A percentile compares a stretch with the other conserved stretches of the same genome.
Evolutionary conservation across 768 basidiomycete genomes (phyloP).

Genomic region (Hypholoma sublateritium): DNA sequence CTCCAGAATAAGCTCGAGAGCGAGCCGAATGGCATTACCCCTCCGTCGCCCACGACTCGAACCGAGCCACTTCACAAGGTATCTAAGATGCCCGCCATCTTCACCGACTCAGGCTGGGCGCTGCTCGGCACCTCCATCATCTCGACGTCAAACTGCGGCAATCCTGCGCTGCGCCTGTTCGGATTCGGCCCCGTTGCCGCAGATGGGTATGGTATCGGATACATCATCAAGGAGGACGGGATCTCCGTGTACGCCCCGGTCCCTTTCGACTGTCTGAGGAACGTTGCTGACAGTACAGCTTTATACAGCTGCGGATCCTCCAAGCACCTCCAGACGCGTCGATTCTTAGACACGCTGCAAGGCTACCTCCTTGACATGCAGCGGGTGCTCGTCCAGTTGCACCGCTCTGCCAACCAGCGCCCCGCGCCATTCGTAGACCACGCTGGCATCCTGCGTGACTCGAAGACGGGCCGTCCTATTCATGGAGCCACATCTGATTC

Average conservation of each 20-base stretch:
- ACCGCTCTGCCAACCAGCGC: slow-evolving; percentile 83
- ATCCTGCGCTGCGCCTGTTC: slow-evolving; percentile 88
- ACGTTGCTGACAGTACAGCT: background rate
- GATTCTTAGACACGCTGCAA: slow-evolving; percentile 85
- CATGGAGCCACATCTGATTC: slow-evolving; percentile 44
- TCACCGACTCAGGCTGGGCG: slow-evolving; percentile 85
- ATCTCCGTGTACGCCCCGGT: slow-evolving; percentile 62
- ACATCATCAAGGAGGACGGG: slow-evolving; percentile 97
- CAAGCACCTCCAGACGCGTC: slow-evolving; percentile 91
- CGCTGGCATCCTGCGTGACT: slow-evolving; percentile 68
- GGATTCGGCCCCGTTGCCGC: slow-evolving; percentile 96
- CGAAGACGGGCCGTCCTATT: slow-evolving; percentile 74
- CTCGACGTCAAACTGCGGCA: slow-evolving; percentile 96
- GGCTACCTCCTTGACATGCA: slow-evolving; percentile 83
- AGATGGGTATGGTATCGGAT: slow-evolving; percentile 95
- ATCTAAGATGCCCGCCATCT: slow-evolving; percentile 69
- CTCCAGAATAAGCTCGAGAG: slow-evolving; percentile 48
- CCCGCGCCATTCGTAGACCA: slow-evolving; percentile 82
- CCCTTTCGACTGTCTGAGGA: background rate
- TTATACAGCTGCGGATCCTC: slow-evolving; percentile 76
- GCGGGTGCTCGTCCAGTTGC: slow-evolving; percentile 73
- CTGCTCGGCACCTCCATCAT: slow-evolving; percentile 82
- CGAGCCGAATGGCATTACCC: slow-evolving; percentile 39
- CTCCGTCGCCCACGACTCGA: slow-evolving; percentile 11
- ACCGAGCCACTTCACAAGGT: slow-evolving; percentile 36